Base-by-base conservation (phyloP, 2,329 filamentous ascomycete species). In the Didymella exigua region DNA sequence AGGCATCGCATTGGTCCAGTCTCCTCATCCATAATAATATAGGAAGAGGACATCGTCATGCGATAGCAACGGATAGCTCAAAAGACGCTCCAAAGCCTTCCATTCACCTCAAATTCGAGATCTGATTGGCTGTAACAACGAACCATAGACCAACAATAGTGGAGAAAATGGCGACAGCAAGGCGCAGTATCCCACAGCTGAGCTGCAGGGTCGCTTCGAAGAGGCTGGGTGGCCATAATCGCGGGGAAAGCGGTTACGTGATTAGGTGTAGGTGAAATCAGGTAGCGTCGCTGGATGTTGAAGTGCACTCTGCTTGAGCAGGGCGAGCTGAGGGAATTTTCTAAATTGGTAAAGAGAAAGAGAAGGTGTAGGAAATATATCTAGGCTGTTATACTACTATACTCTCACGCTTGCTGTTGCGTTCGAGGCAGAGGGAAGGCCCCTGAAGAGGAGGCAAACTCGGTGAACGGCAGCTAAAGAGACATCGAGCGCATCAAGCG, bases 1-100 rank as follows among this genome's bases (percentile, higher is more conserved):
- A 40, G 11, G 27, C 18, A 29, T 16, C 14, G 10, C n/a, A 53
- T 53, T 53, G 49, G 49, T 21, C 49, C 43, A 53, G 30, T 29
- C 49, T 47, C 42, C 23, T 19, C 27, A 23, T 16, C 21, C 6
- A 16, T 36, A 11, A 14, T 19, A 11, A 21, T 11, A 13, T 1
- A 5, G 10, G n/a, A 42, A 14, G 3, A 16, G 38, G 2, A 36
- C 2, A 8, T 7, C 4, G 23, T 34, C 37, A 27, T 27, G n/a
- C 16, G n/a, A 8, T 36, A 16, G 36, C 16, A 24, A 18, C 11
- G 18, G 10, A 13, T 18, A 10, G 23, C 6, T 42, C 11, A 24
- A 23, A 8, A 6, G 14, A 8, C 23, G 30, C 23, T 23, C 18
- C 16, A 18, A 4, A 5, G 29, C 11, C 47, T 43, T 36, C 37